Evolutionary conservation across 257 asterid genomes (phyloP), one percentile per base, ranked within the genome.

Genomic region (Osmanthus fragrans): DNA sequence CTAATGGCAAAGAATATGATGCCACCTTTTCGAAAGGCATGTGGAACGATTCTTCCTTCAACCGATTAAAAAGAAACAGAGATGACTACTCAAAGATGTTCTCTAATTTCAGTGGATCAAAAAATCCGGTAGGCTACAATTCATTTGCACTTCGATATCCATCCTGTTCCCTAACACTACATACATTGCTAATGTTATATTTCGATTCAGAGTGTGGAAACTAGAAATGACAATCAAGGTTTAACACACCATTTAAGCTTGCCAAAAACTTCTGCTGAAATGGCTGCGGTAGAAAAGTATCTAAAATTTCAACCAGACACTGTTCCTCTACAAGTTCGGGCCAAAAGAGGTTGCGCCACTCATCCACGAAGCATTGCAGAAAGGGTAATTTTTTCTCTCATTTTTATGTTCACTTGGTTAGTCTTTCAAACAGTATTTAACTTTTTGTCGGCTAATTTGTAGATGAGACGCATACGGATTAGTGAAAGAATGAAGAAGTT

Each of bases 301-400:
- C 81, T 95, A 30, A 94, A 95, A 36, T 92, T 92, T 78, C 90
- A 85, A 79, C 96, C 81, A 45, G 97, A 90, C 10, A 73, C 88
- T 0, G 83, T 86, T 71, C 97, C 95, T 60, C 90, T 97, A 76
- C 95, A 91, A 85, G 77, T 90, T 34, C 90, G 99, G 42, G 99
- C 99, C 29, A 95, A 92, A 80, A 74, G 99, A 83, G 99, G 99
- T 8, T 92, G 82, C 0, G 99, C 99, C 69, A 95, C 98, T 25
- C 99, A 95, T 78, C 98, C 99, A 0, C 81, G 99, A 75, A 95
- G 99, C 77, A 92, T 95, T 68, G 97, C 98, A 1, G 99, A 95
- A 82, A 89, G 99, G 94, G 98, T 95, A 94, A 73, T n/a, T 42
- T 6, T 69, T 49, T 70, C 49, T 12, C 66, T 54, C 73, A 32